Conservation (phyloP, 768 basidiomycete species). For the Plicaturopsis crispa region DNA sequence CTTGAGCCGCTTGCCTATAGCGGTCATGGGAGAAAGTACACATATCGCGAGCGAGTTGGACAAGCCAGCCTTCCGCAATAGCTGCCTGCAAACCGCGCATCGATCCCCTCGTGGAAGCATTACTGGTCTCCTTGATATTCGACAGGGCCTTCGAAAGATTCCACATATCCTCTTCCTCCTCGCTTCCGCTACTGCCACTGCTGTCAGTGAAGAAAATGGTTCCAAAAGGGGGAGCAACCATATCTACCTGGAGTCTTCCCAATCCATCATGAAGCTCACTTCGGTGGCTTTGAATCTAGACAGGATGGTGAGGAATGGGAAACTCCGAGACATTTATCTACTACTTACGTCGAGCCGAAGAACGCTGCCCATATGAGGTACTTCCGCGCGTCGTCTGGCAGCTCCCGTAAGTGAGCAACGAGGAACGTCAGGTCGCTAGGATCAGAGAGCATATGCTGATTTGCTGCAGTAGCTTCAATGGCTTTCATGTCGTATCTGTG, state of each 20-base stretch:
- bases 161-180: slow-evolving; percentile 35
- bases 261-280: slow-evolving; percentile 66
- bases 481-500: slow-evolving; percentile 45
- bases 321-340: background rate
- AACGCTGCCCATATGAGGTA: slow-evolving; percentile 68
- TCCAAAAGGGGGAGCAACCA: too few relatives aligned
- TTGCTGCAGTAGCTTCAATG: slow-evolving; percentile 47
- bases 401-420: slow-evolving; percentile 46
- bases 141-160: slow-evolving; percentile 44
- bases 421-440: slow-evolving; percentile 60
- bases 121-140: slow-evolving; percentile 34
- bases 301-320: slow-evolving; percentile 1
- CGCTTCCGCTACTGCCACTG: background rate
- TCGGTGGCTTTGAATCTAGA: slow-evolving; percentile 66
- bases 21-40: slow-evolving; percentile 70
- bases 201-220: too few relatives aligned
- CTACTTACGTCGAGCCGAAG: slow-evolving; percentile 60
- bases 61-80: slow-evolving; percentile 66
- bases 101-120: slow-evolving; percentile 41
- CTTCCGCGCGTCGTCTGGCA: slow-evolving; percentile 57
- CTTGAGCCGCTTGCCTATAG: slow-evolving; percentile 65
- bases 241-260: slow-evolving; percentile 54
- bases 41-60: slow-evolving; percentile 67
- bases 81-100: slow-evolving; percentile 65
- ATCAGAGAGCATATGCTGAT: slow-evolving; percentile 42